phyloP scores from a whole-genome alignment of 108 stramenopile species.

The Aurantiochytrium sp. region DNA sequence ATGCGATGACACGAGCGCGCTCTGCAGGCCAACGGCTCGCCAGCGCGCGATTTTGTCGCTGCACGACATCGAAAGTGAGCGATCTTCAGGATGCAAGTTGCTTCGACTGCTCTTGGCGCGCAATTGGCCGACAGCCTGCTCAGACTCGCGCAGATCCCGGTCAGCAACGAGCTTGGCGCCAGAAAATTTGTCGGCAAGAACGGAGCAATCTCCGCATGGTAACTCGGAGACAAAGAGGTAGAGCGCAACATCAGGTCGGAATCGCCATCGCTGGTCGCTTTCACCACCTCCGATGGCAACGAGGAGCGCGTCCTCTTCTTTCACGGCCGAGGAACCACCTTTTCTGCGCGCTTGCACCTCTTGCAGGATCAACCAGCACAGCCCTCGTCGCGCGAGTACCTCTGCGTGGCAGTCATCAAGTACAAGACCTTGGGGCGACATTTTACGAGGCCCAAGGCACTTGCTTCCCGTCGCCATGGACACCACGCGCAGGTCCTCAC shows the following conservation, averaged over 20 bases:
- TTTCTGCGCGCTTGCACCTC: not conserved
- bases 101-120: not conserved
- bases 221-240: not conserved
- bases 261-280: not conserved
- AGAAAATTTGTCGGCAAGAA: not conserved
- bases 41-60: not conserved
- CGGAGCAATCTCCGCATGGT: not conserved
- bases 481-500: not conserved
- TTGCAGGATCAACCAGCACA: not conserved
- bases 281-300: not conserved
- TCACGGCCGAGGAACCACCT: no score
- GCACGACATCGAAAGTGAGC: not conserved
- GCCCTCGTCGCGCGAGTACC: not conserved
- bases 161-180: not conserved
- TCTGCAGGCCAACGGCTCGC: not conserved
- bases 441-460: not conserved
- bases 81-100: not conserved
- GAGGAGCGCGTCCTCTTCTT: not conserved
- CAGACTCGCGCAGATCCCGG: not conserved
- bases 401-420: not conserved
- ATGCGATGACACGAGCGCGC: not conserved
- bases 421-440: not conserved
- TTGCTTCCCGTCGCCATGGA: not conserved
- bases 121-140: not conserved
- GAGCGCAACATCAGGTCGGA: not conserved